Evolutionary conservation across 2,329 filamentous ascomycete genomes (phyloP).

Genomic region (Aphanocladium album): DNA sequence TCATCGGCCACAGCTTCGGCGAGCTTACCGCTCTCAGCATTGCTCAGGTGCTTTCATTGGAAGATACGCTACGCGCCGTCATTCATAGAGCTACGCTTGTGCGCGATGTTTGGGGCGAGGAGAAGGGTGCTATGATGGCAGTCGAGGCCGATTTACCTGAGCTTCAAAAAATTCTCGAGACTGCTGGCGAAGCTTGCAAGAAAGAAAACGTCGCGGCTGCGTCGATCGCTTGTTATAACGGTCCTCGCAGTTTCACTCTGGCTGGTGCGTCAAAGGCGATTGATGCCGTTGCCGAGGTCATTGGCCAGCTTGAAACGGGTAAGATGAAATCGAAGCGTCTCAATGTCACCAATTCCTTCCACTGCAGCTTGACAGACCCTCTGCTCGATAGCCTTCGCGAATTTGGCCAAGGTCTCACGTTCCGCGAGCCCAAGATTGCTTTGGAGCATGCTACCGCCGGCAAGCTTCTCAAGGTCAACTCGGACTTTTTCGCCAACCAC

Average conservation of each 20-base stretch:
- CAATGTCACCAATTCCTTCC: conserved; percentile 43
- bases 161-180: too few species aligned
- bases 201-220: too few species aligned
- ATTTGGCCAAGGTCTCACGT: not conserved
- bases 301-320: not conserved
- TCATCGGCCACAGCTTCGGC: conserved; percentile 38
- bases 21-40: conserved; percentile 36
- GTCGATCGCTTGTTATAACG: conserved; percentile 49
- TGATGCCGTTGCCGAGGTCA: conserved; percentile 19
- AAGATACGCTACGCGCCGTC: conserved; percentile 27
- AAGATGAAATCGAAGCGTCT: conserved; percentile 32
- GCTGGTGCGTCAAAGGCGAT: conserved; percentile 32
- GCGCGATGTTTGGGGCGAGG: conserved; percentile 28
- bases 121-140: conserved; percentile 35
- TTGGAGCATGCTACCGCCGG: not conserved
- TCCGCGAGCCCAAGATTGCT: not conserved
- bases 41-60: conserved; percentile 25
- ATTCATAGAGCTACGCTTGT: conserved; percentile 26
- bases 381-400: conserved; percentile 18
- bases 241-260: conserved; percentile 36
- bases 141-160: conserved; percentile 26
- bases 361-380: conserved; percentile 36
- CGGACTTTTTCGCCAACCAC: not conserved
- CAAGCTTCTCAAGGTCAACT: too few species aligned
- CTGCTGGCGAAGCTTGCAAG: too few species aligned